Conservation (phyloP, 2,329 filamentous ascomycete genomes). For the Fusarium metavorans region DNA sequence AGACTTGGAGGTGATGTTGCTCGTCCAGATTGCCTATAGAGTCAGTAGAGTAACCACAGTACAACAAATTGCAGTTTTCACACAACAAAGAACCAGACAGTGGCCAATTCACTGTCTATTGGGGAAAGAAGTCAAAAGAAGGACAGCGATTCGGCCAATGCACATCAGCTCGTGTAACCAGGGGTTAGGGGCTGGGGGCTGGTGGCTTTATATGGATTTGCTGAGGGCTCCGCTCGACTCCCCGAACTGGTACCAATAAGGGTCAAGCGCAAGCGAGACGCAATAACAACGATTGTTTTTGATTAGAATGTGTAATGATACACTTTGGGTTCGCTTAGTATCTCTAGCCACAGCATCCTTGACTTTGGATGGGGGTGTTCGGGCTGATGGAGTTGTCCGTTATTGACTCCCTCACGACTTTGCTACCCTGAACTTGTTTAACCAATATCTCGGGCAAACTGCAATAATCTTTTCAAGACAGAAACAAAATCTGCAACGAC, state of each 20-base stretch:
- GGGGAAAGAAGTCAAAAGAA: neutral
- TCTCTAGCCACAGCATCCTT: conserved; percentile 4
- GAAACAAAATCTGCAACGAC: neutral
- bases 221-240: conserved; percentile 20
- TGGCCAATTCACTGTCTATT: neutral
- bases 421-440: conserved; percentile 26
- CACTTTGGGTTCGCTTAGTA: conserved; percentile 11
- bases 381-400: neutral
- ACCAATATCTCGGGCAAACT: neutral
- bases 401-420: neutral
- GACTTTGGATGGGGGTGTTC: neutral
- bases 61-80: neutral
- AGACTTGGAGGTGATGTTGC: neutral
- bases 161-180: conserved; percentile 13
- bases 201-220: conserved; percentile 34
- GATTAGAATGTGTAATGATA: conserved; percentile 25
- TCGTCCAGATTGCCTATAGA: neutral
- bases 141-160: neutral
- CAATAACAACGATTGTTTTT: conserved; percentile 20
- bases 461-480: conserved; percentile 3
- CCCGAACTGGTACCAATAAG: conserved; percentile 8
- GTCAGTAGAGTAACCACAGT: neutral
- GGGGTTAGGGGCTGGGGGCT: conserved; percentile 23
- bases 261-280: conserved; percentile 18
- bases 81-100: neutral